Percentiles rank a stretch among this genome's conserved stretches.
phyloP scores from a whole-genome alignment of 805 yeast genomes.

The Wickerhamiella kurtzmanii region DNA sequence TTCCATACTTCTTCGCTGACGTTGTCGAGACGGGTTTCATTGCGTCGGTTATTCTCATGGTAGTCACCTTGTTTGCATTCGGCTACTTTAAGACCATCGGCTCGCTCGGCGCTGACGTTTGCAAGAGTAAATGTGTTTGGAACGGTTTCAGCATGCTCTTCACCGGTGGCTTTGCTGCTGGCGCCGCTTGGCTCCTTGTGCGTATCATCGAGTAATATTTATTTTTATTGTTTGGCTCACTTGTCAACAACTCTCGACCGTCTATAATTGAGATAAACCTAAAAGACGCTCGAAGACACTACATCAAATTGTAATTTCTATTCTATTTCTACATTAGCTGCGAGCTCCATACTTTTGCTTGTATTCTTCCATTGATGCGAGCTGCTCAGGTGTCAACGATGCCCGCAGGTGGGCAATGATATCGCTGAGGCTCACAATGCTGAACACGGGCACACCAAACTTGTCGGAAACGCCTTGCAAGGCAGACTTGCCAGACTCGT shows the following conservation, averaged over 20 bases:
- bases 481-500: conserved; percentile 58
- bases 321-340: background rate
- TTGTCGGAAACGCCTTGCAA: conserved; percentile 63
- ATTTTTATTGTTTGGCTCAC: no score
- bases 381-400: conserved; percentile 17
- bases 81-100: conserved; percentile 77
- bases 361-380: conserved; percentile 21
- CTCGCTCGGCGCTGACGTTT: conserved; percentile 68
- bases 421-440: conserved; percentile 65
- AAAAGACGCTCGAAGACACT: background rate
- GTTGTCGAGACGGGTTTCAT: conserved; percentile 68
- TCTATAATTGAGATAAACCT: background rate
- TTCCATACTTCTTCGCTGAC: conserved; percentile 76
- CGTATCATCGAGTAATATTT: conserved; percentile 44
- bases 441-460: conserved; percentile 69
- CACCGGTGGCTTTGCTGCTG: conserved; percentile 97
- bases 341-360: conserved; percentile 22
- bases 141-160: conserved; percentile 87
- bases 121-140: conserved; percentile 31
- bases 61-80: conserved; percentile 69
- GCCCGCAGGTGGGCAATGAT: conserved; percentile 47
- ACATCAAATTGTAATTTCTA: background rate
- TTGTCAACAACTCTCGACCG: background rate
- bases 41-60: conserved; percentile 67
- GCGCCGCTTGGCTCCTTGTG: conserved; percentile 90